Base-by-base conservation (phyloP, 1,139 yeast genomes). In the Geotrichum histeridarum region DNA sequence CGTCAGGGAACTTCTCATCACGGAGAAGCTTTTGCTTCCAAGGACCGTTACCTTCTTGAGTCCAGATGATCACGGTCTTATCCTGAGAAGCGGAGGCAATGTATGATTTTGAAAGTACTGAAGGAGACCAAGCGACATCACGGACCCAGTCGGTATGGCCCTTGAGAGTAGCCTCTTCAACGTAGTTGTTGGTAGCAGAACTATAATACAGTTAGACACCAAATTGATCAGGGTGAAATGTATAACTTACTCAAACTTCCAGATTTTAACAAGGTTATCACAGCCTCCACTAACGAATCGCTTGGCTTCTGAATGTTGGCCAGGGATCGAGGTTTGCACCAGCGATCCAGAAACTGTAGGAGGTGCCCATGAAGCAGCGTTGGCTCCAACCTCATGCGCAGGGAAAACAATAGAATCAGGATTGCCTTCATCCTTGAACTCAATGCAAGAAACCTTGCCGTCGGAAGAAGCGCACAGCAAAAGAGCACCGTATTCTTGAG, bases 21-120 rank as follows among this genome's bases (percentile, higher is more conserved):
- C 84, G 82, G 67, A 94, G 78, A 47, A 78, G 74, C 59, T 65
- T 65, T 70, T 86, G 86, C 70, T 83, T 83, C 99, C 99, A 94
- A 57, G 77, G 77, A 2, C 84, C 86, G 56, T 73, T 74, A 54
- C 77, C 80, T 60, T 85, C 91, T 66, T 82, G 84, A 27, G 96
- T 84, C 99, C 99, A 93, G 68, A 93, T 87, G 60, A 90, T 78
- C 55, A 94, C 98, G 0, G 95, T 86, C 68, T 90, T 84, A 70
- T 94, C 99, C 73, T 94, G 99, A 17, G 98, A 91, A 14, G 97
- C 98, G 47, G 96, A 85, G n/a, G 99, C 99, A 66, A 93, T 86
- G 70, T 90, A 93, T 17, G 95, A 83, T 63, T 89, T 86, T 49
- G 89, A 80, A 59, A 93, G 77, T 46, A 88, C 83, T 1, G 95